A percentile compares a stretch with the other conserved stretches of the same genome.
These are phyloP conservation scores for Solanum pinnatisectum DNA, from an alignment of 257 asterid species.

Conservation along the genomic window DNA sequence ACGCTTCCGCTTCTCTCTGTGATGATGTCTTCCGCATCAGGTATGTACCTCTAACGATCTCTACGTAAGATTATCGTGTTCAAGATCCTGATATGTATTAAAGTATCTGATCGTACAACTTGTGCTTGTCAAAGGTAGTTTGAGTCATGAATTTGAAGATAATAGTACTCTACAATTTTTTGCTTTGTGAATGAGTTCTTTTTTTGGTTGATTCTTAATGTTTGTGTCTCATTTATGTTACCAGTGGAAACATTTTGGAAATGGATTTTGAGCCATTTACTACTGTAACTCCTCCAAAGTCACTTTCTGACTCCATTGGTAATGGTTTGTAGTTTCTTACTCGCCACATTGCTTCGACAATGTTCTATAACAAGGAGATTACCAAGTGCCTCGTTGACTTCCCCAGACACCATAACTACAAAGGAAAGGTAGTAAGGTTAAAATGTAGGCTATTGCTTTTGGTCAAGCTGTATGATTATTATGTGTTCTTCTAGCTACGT, in stretches of 20 bases:
- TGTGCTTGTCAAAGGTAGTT: background rate
- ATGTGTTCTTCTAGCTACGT: background rate
- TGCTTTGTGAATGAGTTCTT: background rate
- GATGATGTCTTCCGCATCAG: too few relatives aligned
- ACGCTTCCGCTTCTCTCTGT: too few relatives aligned
- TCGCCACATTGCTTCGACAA: conserved; percentile 15
- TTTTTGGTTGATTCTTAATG: background rate
- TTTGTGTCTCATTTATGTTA: background rate
- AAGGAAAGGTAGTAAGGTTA: conserved; percentile 11
- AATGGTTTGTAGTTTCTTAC: conserved; percentile 25
- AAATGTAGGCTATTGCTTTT: background rate
- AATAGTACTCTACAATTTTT: too few relatives aligned
- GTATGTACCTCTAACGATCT: too few relatives aligned
- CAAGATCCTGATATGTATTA: too few relatives aligned
- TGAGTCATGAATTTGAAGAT: background rate
- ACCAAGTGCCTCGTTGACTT: conserved; percentile 14
- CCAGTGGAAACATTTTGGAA: conserved; percentile 10
- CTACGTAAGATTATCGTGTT: too few relatives aligned
- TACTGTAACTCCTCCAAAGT: conserved; percentile 5
- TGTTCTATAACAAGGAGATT: conserved; percentile 13
- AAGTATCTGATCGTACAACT: too few relatives aligned
- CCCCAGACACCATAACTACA: conserved; percentile 15
- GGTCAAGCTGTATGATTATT: background rate
- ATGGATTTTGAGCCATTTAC: conserved; percentile 29
- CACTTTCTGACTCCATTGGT: conserved; percentile 16